These are phyloP conservation scores for Oemleria cerasiformis DNA, from an alignment of 306 rosid species.

Conservation along the genomic window DNA sequence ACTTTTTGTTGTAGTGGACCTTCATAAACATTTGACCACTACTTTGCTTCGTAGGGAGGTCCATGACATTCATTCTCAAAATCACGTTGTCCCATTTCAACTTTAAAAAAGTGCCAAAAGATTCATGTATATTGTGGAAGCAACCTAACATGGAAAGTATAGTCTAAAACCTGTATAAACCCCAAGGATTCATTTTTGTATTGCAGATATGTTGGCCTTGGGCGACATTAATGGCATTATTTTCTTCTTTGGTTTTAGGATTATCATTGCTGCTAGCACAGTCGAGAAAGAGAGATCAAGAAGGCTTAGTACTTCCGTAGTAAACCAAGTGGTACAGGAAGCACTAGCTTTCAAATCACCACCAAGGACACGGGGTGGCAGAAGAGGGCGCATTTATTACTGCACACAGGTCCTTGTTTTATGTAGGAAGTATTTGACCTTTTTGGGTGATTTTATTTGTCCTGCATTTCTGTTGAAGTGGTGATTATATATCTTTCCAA, in stretches of 20 bases:
- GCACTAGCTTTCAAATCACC: conserved; percentile 92
- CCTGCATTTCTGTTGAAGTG: background rate
- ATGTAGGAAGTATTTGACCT: background rate
- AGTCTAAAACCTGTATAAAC: background rate
- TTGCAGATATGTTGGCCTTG: background rate
- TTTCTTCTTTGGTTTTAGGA: conserved; percentile 42
- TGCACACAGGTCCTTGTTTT: conserved; percentile 71
- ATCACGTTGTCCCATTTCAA: background rate
- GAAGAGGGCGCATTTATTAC: conserved; percentile 91
- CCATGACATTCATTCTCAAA: background rate
- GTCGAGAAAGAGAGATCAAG: conserved; percentile 94
- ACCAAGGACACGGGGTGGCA: conserved; percentile 88
- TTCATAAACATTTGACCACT: background rate
- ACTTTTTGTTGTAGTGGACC: background rate
- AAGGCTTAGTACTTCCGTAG: conserved; percentile 77
- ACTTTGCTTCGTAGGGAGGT: background rate
- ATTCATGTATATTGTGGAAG: background rate
- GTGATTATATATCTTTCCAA: conserved; percentile 3
- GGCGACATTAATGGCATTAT: background rate
- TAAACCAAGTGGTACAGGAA: conserved; percentile 88
- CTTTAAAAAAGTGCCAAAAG: background rate
- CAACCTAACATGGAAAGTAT: background rate
- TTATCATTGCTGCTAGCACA: conserved; percentile 76
- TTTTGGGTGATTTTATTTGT: background rate
- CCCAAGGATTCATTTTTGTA: background rate